Evolutionary conservation across 2,329 filamentous ascomycete genomes (phyloP).

Genomic region (Lanzia echinophila): DNA sequence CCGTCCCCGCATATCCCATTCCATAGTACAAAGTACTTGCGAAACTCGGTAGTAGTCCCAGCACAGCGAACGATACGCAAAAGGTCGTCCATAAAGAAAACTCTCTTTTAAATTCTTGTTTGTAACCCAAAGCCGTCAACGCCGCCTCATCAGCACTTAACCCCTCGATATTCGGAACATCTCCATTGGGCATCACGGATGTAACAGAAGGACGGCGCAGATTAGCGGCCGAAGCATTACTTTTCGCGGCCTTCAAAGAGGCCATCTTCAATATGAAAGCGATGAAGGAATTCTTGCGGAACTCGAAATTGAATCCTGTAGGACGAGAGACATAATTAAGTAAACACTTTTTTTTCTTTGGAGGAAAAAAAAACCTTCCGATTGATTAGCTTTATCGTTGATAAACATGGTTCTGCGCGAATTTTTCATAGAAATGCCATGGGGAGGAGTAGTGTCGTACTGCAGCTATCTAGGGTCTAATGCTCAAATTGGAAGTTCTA

Average conservation of each 20-base stretch:
- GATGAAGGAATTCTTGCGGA: not conserved
- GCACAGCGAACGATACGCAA: slow-evolving; percentile 66
- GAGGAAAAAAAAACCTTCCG: not conserved
- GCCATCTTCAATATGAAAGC: slow-evolving; percentile 3
- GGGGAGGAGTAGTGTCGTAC: slow-evolving; percentile 4
- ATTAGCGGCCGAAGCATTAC: slow-evolving; percentile 11
- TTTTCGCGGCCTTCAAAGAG: not conserved
- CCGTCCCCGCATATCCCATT: slow-evolving; percentile 51
- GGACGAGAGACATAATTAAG: not conserved
- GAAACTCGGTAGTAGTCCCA: slow-evolving; percentile 65
- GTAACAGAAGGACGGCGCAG: slow-evolving; percentile 35
- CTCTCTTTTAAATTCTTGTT: slow-evolving; percentile 51
- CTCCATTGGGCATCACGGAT: slow-evolving; percentile 42
- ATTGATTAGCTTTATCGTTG: not conserved
- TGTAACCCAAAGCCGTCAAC: slow-evolving; percentile 53
- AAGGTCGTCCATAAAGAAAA: slow-evolving; percentile 70
- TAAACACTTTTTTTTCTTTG: not conserved
- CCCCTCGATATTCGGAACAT: slow-evolving; percentile 38
- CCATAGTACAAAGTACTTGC: slow-evolving; percentile 67
- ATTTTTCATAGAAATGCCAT: not conserved
- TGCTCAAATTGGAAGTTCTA: slow-evolving; percentile 6
- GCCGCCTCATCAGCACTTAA: slow-evolving; percentile 52
- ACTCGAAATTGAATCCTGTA: not conserved
- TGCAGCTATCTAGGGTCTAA: slow-evolving; percentile 5
- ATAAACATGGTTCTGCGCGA: not conserved